Evolutionary conservation across 1,284 basidiomycete genomes (phyloP), one percentile per base, ranked within the genome.

Genomic region (Apiotrichum brassicae): DNA sequence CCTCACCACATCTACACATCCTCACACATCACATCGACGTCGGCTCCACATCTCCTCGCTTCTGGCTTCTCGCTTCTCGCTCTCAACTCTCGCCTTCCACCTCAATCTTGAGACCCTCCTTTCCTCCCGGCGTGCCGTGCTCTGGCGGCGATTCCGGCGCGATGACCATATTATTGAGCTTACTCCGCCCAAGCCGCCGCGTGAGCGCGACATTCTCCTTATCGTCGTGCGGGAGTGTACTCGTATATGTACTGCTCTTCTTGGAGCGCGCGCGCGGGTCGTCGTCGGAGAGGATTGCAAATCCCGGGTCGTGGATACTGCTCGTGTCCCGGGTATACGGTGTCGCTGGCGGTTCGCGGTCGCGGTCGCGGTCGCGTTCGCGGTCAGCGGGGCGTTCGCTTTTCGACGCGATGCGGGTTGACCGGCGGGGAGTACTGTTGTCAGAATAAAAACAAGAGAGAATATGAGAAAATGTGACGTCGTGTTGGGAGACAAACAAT

Each of bases 221-320:
- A 18, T 51, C 44, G 4, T 19, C 13, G 33, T 22, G 30, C 23
- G 42, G 22, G 7, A 7, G n/a, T 9, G 33, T 34, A 9, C 12
- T 34, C 13, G 36, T n/a, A 39, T 16, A 24, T 20, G 32, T 22
- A 19, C 34, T 13, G 39, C 8, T n/a, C 26, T 12, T 35, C 33
- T 20, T 18, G 4, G 40, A 18, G 18, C 40, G 26, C 19, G 44
- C 44, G 37, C 44, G 33, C 19, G n/a, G 32, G 12, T 47, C 32
- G 13, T 43, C 35, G 35, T 65, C 62, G 19, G 39, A 22, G 30
- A 48, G 55, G 3, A 65, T 52, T 6, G 49, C 43, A 42, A 65
- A 68, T 8, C 62, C 63, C 2, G 54, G 47, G 45, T 64, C 62
- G 40, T 65, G 63, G 12, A 59, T 48, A n/a, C n/a, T n/a, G n/a